Percentiles rank a stretch among this genome's conserved stretches.
Conservation (phyloP, 2,329 filamentous ascomycete genomes). For the Diplodia seriata region DNA sequence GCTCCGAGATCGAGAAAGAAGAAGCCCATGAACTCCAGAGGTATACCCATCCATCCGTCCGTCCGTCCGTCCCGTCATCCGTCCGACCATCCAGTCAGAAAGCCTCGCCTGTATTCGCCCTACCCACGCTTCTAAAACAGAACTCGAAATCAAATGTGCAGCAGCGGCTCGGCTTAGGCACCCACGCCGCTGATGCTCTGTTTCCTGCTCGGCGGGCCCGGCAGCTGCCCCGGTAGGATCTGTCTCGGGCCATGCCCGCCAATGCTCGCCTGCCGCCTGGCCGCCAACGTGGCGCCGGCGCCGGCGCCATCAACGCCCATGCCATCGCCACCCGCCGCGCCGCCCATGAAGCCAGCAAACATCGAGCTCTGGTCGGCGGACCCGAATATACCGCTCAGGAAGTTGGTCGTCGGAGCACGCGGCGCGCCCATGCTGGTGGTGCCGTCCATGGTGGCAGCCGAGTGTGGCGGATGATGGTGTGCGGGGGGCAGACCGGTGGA, state of each 20-base stretch:
- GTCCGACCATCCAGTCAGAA: neutral
- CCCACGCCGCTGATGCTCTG: conserved; percentile 24
- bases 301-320: conserved; percentile 44
- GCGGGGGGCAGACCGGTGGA: conserved; percentile 26
- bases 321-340: conserved; percentile 40
- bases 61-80: neutral
- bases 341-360: conserved; percentile 39
- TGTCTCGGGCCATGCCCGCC: conserved; percentile 44
- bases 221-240: conserved; percentile 48
- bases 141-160: neutral
- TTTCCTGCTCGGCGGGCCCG: conserved; percentile 37
- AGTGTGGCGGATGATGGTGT: neutral
- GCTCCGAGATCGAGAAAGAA: neutral
- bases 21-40: neutral
- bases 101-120: neutral
- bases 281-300: conserved; percentile 37
- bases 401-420: conserved; percentile 29
- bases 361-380: conserved; percentile 37
- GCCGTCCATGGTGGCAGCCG: conserved; percentile 13
- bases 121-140: neutral
- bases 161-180: neutral
- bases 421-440: conserved; percentile 31
- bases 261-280: conserved; percentile 44
- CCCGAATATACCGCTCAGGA: conserved; percentile 31
- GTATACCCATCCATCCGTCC: neutral